Conservation (phyloP, 305 asterid species). For the Solanum chacoense region DNA sequence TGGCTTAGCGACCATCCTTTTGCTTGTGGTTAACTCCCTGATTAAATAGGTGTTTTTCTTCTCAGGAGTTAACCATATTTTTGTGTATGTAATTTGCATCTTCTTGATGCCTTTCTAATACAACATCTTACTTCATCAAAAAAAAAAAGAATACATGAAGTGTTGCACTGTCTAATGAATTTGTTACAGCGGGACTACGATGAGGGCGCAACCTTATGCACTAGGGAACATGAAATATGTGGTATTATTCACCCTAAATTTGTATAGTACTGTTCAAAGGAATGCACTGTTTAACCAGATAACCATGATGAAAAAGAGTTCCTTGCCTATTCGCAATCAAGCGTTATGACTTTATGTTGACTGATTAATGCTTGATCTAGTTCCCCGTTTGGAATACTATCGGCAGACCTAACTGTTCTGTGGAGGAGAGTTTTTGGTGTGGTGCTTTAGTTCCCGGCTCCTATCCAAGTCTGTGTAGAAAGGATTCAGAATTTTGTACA, state of each 20-base stretch:
- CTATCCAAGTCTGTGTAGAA: background rate
- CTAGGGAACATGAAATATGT: background rate
- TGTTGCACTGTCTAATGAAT: background rate
- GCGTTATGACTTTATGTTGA: background rate
- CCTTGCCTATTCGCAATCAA: background rate
- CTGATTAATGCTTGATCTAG: background rate
- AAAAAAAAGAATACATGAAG: background rate
- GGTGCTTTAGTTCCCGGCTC: background rate
- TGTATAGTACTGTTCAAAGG: background rate
- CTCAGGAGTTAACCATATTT: too few species aligned
- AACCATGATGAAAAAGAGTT: background rate
- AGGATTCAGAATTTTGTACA: background rate
- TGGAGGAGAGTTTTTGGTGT: background rate
- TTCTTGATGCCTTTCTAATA: too few species aligned
- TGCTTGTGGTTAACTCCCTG: too few species aligned
- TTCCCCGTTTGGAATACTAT: background rate
- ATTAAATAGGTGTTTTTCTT: too few species aligned
- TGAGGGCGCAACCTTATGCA: background rate
- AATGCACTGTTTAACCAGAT: background rate
- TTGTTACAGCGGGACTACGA: background rate
- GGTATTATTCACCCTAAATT: background rate
- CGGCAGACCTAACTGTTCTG: background rate
- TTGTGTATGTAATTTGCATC: too few species aligned
- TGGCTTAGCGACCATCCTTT: too few species aligned
- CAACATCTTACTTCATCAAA: too few species aligned